A percentile compares a stretch with the other conserved stretches of the same genome.
Evolutionary conservation across 768 basidiomycete genomes (phyloP).

Genomic region (Serendipita indica): DNA sequence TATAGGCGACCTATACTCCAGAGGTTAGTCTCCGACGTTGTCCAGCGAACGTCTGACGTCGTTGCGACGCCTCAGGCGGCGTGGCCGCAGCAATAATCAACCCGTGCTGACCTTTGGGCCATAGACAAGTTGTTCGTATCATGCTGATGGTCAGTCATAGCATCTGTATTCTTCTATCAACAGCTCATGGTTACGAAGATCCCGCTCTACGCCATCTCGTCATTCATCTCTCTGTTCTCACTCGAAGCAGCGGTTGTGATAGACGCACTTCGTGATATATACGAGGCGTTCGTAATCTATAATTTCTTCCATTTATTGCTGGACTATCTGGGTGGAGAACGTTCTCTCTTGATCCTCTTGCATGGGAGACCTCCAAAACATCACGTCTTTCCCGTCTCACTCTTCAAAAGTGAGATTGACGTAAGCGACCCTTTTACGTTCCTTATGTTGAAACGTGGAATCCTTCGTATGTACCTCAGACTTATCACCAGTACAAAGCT

Average conservation of each 20-base stretch:
- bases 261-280: conserved; percentile 86
- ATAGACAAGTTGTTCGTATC: conserved; percentile 81
- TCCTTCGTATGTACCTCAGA: conserved; percentile 52
- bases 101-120: background rate
- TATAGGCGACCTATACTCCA: conserved; percentile 72
- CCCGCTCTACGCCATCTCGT: conserved; percentile 81
- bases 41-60: background rate
- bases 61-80: background rate
- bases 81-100: conserved; percentile 8
- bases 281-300: conserved; percentile 95
- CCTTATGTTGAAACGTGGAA: conserved; percentile 85
- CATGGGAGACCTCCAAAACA: conserved; percentile 82
- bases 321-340: conserved; percentile 81
- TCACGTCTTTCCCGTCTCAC: conserved; percentile 70
- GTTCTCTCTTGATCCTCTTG: conserved; percentile 79
- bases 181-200: conserved; percentile 20
- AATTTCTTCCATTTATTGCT: conserved; percentile 77
- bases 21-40: conserved; percentile 37
- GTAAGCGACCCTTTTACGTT: conserved; percentile 91
- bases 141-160: conserved; percentile 66
- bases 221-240: conserved; percentile 85
- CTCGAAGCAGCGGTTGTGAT: conserved; percentile 93
- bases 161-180: background rate
- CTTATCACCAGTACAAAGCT: conserved; percentile 3
- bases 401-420: conserved; percentile 80